Base-by-base conservation (phyloP, 257 asterid species). In the Nemophila menziesii region DNA sequence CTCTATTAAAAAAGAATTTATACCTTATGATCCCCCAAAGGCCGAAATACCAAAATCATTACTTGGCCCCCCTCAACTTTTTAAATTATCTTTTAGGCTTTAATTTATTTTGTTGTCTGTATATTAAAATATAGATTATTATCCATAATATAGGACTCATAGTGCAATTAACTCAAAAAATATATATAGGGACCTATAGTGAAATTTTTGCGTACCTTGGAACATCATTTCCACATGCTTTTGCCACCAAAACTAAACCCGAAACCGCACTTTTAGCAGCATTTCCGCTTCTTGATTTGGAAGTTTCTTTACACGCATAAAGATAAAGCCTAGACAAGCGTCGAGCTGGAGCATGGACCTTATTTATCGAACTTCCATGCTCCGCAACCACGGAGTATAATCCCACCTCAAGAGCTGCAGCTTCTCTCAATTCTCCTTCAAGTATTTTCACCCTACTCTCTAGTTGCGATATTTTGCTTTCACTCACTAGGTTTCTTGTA, bases 321-420 rank as follows among this genome's bases (percentile, higher is more conserved):
- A 74, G 61, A 66, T 72, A 80, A 55, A 84, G 76, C 69, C 95
- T 84, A 44, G 74, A 80, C 54, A 84, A 72, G 46, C 95, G 82
- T 38, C 90, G 72, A 39, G 95, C 93, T 40, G 95, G 93, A 56
- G 95, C 86, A 24, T 84, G 95, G 48, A 80, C 90, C 67, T 84
- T 84, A 63, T 55, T 77, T 44, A 45, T 62, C 56, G 95, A 84
- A 60, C 82, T 70, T 41, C 93, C 90, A 36, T 84, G 95, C 63
- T 84, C 93, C 18, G 95, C 90, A 60, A 77, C 73, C 46, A 77
- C 86, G 3, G 82, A 75, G 63, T 77, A 84, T 38, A 80, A 76
- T 41, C 84, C 72, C 47, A 57, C 81, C 73, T 84, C 95, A 16
- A 80, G 59, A 29, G 79, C 93, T 57, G 95, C 93, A 49, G 92